phyloP scores from a whole-genome alignment of 768 basidiomycete genomes.

The Hydnum rufescens region DNA sequence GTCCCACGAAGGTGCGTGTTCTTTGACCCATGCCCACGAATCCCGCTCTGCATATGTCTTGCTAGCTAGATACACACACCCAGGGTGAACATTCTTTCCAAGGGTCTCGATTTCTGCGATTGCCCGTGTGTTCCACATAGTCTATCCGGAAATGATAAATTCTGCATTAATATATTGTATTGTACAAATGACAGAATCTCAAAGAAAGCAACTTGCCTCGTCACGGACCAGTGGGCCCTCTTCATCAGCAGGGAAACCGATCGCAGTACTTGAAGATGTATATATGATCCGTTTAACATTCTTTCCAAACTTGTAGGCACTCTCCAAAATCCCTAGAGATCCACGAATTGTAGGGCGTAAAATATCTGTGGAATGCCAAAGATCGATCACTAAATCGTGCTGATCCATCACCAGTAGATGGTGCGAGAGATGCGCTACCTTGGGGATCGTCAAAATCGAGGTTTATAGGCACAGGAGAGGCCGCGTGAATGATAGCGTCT shows the following conservation, averaged over 20 bases:
- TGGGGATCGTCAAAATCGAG: too few species aligned
- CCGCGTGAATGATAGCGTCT: slow-evolving; percentile 19
- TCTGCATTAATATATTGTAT: too few species aligned
- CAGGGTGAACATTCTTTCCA: slow-evolving; percentile 15
- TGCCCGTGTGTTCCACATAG: slow-evolving; percentile 13
- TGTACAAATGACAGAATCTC: too few species aligned
- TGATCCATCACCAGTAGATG: too few species aligned
- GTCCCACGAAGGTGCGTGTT: slow-evolving; percentile 9
- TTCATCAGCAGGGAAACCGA: neutral
- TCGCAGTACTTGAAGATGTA: neutral
- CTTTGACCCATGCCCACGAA: slow-evolving; percentile 11
- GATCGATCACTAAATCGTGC: too few species aligned
- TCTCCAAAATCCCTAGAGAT: neutral
- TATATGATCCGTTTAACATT: neutral
- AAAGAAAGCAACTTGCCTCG: neutral
- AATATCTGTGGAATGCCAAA: too few species aligned
- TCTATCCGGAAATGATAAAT: neutral
- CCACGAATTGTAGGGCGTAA: neutral
- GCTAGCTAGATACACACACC: slow-evolving; percentile 14
- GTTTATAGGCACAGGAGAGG: slow-evolving; percentile 17
- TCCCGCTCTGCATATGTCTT: slow-evolving; percentile 11
- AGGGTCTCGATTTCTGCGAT: neutral
- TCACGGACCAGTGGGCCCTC: too few species aligned
- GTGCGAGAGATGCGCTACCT: too few species aligned
- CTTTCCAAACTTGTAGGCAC: neutral